These are phyloP conservation scores for Flueggea neowawraea DNA, from an alignment of 441 rosid genomes.

Conservation along the genomic window DNA sequence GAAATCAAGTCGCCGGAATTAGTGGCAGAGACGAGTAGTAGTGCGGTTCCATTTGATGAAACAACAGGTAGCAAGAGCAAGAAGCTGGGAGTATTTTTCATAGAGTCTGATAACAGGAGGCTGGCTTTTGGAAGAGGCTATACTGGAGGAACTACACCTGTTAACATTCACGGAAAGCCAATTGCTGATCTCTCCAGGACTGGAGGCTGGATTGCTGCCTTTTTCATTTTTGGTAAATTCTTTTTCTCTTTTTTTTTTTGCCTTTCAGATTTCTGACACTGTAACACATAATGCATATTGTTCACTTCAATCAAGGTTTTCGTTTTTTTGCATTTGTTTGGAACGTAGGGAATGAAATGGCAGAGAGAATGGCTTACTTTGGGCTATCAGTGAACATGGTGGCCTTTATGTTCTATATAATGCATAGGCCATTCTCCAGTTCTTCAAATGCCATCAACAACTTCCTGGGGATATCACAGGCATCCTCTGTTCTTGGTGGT, in stretches of 20 bases:
- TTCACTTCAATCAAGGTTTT: not conserved
- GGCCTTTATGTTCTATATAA: constrained; percentile 81
- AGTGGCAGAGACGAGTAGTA: not conserved
- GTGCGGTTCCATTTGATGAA: constrained; percentile 6
- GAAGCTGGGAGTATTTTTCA: constrained; percentile 63
- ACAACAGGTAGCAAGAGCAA: constrained; percentile 37
- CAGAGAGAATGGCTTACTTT: constrained; percentile 96
- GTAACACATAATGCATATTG: too few relatives aligned
- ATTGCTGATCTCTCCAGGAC: constrained; percentile 80
- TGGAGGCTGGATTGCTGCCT: constrained; percentile 93
- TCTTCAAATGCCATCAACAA: constrained; percentile 87
- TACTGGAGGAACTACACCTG: constrained; percentile 87
- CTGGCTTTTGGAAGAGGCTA: constrained; percentile 80
- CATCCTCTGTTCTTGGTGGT: constrained; percentile 89
- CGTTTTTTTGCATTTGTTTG: not conserved
- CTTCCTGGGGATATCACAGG: constrained; percentile 91
- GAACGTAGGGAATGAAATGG: constrained; percentile 86
- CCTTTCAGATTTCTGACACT: too few relatives aligned
- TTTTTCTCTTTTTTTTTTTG: constrained; percentile 1
- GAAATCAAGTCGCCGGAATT: constrained; percentile 69
- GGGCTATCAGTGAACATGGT: constrained; percentile 98
- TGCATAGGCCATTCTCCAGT: constrained; percentile 82
- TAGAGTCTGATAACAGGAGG: constrained; percentile 83
- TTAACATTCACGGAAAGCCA: constrained; percentile 77
- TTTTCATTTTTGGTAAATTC: constrained; percentile 79